phyloP scores from a whole-genome alignment of 768 basidiomycete genomes.

The Lactifluus volemus region DNA sequence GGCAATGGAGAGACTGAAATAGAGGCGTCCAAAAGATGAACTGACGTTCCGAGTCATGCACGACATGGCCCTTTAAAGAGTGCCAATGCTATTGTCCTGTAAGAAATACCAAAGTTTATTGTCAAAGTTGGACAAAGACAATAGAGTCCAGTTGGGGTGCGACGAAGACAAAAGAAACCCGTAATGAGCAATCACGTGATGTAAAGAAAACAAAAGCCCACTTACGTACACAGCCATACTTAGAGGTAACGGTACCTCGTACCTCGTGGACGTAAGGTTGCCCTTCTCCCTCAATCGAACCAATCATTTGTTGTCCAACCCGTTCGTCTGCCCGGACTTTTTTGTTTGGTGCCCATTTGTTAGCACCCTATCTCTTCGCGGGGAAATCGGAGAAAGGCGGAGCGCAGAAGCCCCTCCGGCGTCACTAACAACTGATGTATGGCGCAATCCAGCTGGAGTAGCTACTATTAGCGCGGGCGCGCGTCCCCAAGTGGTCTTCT shows the following conservation, averaged over 20 bases:
- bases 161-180: not conserved
- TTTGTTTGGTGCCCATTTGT: not conserved
- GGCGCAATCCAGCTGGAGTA: not conserved
- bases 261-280: too few relatives aligned
- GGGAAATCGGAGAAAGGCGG: not conserved
- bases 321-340: not conserved
- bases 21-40: not conserved
- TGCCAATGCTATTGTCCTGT: conserved; percentile 11
- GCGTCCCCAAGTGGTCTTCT: too few relatives aligned
- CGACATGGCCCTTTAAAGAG: not conserved
- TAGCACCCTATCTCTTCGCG: not conserved
- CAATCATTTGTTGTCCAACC: not conserved
- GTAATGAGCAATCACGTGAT: not conserved
- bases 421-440: not conserved
- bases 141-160: not conserved
- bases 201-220: not conserved
- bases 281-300: not conserved
- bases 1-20: not conserved
- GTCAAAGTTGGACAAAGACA: not conserved
- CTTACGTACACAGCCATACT: not conserved
- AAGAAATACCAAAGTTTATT: not conserved
- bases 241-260: not conserved
- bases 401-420: not conserved
- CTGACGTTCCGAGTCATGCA: not conserved
- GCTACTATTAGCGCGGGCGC: too few relatives aligned